phyloP scores from a whole-genome alignment of 257 asterid species.

The Coffea eugenioides region DNA sequence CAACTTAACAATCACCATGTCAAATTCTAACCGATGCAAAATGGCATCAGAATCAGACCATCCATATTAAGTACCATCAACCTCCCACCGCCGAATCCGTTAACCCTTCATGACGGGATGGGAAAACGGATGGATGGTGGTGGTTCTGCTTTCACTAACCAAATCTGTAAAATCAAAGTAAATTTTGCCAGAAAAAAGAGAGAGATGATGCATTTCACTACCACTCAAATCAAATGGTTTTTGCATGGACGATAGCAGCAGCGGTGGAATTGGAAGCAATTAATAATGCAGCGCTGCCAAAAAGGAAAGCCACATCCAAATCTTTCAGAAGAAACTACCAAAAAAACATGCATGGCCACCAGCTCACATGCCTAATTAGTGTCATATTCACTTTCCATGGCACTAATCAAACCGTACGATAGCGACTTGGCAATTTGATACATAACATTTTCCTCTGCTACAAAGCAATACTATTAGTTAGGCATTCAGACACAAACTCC shows the following conservation, averaged over 20 bases:
- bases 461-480: background rate
- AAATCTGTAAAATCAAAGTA: background rate
- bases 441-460: background rate
- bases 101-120: background rate
- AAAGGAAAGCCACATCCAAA: background rate
- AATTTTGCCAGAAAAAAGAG: background rate
- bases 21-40: slow-evolving; percentile 1
- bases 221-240: background rate
- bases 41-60: background rate
- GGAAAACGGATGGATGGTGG: background rate
- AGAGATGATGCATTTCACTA: no score
- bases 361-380: background rate
- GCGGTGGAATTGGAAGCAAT: background rate
- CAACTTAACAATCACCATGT: slow-evolving; percentile 4
- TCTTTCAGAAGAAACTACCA: background rate
- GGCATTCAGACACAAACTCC: background rate
- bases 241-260: background rate
- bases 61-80: background rate
- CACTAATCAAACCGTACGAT: slow-evolving; percentile 27
- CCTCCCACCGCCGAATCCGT: slow-evolving; percentile 13
- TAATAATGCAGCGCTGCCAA: no score
- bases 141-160: background rate
- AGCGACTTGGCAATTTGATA: slow-evolving; percentile 38
- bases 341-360: background rate
- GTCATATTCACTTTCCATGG: background rate